A percentile compares a stretch with the other conserved stretches of the same genome.
Evolutionary conservation across 768 basidiomycete genomes (phyloP).

Genomic region (Xerocomellus intermedius): DNA sequence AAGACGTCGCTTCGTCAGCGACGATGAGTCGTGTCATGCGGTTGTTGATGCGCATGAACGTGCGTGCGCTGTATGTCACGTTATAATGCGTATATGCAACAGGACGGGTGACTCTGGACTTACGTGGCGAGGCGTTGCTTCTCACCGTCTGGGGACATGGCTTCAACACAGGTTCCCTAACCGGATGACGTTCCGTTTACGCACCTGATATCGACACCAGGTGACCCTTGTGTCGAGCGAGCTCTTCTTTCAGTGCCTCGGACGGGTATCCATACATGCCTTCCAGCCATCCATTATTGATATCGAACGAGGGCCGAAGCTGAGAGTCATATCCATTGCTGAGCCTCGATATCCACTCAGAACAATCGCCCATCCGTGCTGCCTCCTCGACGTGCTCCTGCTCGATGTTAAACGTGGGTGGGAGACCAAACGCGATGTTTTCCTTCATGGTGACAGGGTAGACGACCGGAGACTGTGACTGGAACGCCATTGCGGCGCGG

Average conservation of each 20-base stretch:
- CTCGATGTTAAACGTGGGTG: slow-evolving; percentile 8
- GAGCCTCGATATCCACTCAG: slow-evolving; percentile 35
- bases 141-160: slow-evolving; percentile 37
- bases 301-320: slow-evolving; percentile 27
- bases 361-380: slow-evolving; percentile 31
- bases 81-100: neutral
- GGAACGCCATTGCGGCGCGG: slow-evolving; percentile 43
- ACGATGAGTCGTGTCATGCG: slow-evolving; percentile 45
- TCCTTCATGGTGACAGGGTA: slow-evolving; percentile 48
- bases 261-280: slow-evolving; percentile 22
- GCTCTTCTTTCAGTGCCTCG: slow-evolving; percentile 17
- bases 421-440: slow-evolving; percentile 38
- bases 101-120: slow-evolving; percentile 15
- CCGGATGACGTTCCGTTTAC: neutral
- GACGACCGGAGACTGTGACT: slow-evolving; percentile 49
- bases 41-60: slow-evolving; percentile 39
- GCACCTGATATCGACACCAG: slow-evolving; percentile 23
- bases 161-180: slow-evolving; percentile 3
- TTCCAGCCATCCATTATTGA: slow-evolving; percentile 20
- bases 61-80: slow-evolving; percentile 38
- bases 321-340: slow-evolving; percentile 30
- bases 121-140: slow-evolving; percentile 50
- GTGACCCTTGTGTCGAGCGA: slow-evolving; percentile 23
- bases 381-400: slow-evolving; percentile 29
- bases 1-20: slow-evolving; percentile 59